These are phyloP conservation scores for Penicillium palitans DNA, from an alignment of 2,329 filamentous ascomycete species.

Conservation along the genomic window DNA sequence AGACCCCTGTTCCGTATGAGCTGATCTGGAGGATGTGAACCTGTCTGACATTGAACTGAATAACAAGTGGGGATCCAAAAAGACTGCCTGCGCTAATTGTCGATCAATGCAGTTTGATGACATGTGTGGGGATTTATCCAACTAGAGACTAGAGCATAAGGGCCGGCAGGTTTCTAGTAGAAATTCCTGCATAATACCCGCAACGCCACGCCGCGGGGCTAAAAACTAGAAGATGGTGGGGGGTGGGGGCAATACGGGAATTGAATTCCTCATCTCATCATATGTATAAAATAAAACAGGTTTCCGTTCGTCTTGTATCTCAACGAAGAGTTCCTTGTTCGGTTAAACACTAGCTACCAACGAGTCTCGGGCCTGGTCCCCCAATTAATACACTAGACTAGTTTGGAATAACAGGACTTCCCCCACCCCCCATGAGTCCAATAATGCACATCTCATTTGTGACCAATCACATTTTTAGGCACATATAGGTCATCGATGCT, in stretches of 20 bases:
- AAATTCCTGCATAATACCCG: neutral
- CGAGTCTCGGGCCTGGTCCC: neutral
- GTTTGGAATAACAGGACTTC: neutral
- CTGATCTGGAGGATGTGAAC: neutral
- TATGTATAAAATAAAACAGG: too few relatives aligned
- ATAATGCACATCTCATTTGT: slow-evolving; percentile 3
- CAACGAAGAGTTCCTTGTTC: neutral
- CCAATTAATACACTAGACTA: neutral
- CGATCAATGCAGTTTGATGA: neutral
- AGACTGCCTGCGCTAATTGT: neutral
- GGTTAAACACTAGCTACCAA: neutral
- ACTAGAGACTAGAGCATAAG: too few relatives aligned
- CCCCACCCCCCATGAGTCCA: neutral
- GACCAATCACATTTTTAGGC: slow-evolving; percentile 21
- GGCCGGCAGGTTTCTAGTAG: neutral
- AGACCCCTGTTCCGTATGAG: slow-evolving; percentile 10
- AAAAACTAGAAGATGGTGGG: too few relatives aligned
- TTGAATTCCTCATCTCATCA: too few relatives aligned
- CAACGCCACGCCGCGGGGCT: neutral
- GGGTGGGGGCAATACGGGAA: too few relatives aligned
- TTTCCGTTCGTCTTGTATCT: too few relatives aligned
- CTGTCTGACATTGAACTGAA: too few relatives aligned
- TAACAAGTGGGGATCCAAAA: too few relatives aligned
- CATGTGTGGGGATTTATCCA: neutral
- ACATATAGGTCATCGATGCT: slow-evolving; percentile 48